Percentiles rank a stretch among this genome's conserved stretches.
phyloP scores from a whole-genome alignment of 2,329 filamentous ascomycete species.

The Fusarium nelsonii region DNA sequence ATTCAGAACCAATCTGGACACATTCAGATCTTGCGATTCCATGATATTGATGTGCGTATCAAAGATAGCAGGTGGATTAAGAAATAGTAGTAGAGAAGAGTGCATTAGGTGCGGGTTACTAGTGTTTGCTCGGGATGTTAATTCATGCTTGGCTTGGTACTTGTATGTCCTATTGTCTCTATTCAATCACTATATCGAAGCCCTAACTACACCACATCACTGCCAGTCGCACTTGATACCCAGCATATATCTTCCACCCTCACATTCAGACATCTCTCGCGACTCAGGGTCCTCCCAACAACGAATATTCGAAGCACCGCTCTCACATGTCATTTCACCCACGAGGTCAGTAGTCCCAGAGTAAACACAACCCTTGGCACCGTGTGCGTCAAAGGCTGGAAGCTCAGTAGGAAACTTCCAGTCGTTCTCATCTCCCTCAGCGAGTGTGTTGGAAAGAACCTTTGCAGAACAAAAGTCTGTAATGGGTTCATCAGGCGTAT shows the following conservation, averaged over 20 bases:
- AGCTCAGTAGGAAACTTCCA: not conserved
- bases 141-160: too few species aligned
- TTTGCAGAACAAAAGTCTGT: not conserved
- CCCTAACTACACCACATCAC: too few species aligned
- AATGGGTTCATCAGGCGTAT: not conserved
- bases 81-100: too few species aligned
- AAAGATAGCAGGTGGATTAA: too few species aligned
- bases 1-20: too few species aligned
- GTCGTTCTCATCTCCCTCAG: not conserved
- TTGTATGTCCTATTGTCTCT: too few species aligned
- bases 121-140: too few species aligned
- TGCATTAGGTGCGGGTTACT: too few species aligned
- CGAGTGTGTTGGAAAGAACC: not conserved
- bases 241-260: not conserved
- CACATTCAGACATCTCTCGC: not conserved
- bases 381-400: not conserved
- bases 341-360: not conserved
- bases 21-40: too few species aligned
- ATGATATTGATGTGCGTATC: too few species aligned
- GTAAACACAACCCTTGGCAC: constrained; percentile 1
- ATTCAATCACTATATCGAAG: too few species aligned
- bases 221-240: not conserved
- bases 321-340: not conserved
- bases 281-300: constrained; percentile 6
- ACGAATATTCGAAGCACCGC: not conserved